Evolutionary conservation across 1,284 basidiomycete genomes (phyloP), one percentile per base, ranked within the genome.

Genomic region (Trametes hirsuta): DNA sequence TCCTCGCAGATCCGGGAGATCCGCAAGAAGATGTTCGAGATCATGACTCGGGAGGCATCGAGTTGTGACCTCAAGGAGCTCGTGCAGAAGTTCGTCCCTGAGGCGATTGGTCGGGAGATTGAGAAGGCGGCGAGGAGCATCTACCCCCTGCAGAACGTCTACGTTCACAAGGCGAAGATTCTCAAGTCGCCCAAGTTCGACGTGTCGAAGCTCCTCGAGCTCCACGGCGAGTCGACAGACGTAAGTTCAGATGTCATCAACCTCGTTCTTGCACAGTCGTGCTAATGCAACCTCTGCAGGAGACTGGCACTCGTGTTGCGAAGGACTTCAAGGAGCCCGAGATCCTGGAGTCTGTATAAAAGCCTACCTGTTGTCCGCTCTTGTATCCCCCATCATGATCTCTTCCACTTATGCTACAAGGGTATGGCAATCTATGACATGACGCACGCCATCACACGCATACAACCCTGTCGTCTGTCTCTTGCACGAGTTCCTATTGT

Each of bases 21-120:
- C 79, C 87, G 97, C 77, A 94, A 94, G 80, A 98, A 98, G 89
- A 99, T 99, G 97, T 95, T 97, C 74, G 97, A 99, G 85, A 98
- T 99, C 79, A 98, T 99, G 88, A 95, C 88, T 67, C 90, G 97
- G 71, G 97, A 99, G 81, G 93, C 95, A 61, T 86, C 93, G 67
- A 93, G 89, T 72, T 97, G 94, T 76, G 97, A 99, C 80, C 80
- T 99, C 80, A 98, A 98, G 88, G 95, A 98, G 81, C 76, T 97
- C 71, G 94, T 98, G 66, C 92, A 94, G 83, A 99, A 99, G 87
- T 98, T 99, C 77, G 90, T 99, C 61, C 97, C 97, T 55, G 97
- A 99, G 83, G 94, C 94, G 64, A 99, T 99, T 72, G 97, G 97
- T 71, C 91, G 96, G 71, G 97, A 99, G 85, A 99, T 99, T 70